Percentiles rank a stretch among this genome's conserved stretches.
Evolutionary conservation across 192 early-diverging fungal species (phyloP).

Genomic region (Radiomyces spectabilis): DNA sequence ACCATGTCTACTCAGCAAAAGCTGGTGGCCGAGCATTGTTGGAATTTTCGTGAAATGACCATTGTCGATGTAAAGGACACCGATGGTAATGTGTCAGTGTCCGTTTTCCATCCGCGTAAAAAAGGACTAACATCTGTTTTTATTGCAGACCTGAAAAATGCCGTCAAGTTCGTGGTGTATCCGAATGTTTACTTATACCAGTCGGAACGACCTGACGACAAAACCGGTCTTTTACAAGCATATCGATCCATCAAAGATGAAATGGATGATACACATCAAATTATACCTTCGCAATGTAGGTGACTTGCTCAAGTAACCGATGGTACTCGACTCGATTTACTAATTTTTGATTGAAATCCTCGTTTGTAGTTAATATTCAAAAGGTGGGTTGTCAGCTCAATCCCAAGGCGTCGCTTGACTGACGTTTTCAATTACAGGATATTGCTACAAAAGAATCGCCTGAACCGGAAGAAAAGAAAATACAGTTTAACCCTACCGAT

Average conservation of each 20-base stretch:
- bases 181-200: constrained; percentile 74
- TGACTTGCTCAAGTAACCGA: no score
- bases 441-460: no score
- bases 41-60: constrained; percentile 66
- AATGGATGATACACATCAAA: constrained; percentile 23
- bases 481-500: constrained; percentile 14
- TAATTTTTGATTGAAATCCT: no score
- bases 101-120: background rate
- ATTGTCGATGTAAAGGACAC: constrained; percentile 84
- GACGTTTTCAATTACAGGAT: no score
- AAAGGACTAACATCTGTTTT: background rate
- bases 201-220: constrained; percentile 61
- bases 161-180: constrained; percentile 80
- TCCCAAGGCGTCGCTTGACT: no score
- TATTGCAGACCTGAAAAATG: constrained; percentile 56
- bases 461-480: background rate
- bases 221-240: constrained; percentile 50
- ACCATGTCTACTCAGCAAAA: constrained; percentile 44
- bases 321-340: no score
- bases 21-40: constrained; percentile 78
- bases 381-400: no score
- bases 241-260: constrained; percentile 55
- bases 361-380: no score
- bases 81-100: constrained; percentile 29
- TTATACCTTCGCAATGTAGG: no score